phyloP scores from a whole-genome alignment of 1,139 yeast species.

The Hansenula sp. region DNA sequence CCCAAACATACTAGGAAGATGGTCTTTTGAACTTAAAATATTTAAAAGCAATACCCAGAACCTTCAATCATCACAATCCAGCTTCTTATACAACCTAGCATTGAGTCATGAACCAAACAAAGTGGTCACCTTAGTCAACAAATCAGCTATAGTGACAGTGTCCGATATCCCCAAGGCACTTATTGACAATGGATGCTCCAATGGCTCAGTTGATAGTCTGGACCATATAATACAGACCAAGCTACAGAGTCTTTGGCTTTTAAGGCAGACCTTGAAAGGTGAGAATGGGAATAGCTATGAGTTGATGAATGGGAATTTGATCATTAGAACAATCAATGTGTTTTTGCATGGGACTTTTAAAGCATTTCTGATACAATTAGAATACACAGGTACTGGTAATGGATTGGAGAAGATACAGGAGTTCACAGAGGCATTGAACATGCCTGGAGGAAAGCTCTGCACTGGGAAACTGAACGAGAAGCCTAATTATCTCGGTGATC shows the following conservation, averaged over 20 bases:
- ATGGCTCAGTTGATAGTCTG: slow-evolving; percentile 43
- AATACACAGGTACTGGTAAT: slow-evolving; percentile 19
- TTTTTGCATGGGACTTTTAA: slow-evolving; percentile 71
- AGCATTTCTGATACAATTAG: slow-evolving; percentile 62
- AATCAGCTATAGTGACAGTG: slow-evolving; percentile 13
- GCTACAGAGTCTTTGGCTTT: slow-evolving; percentile 67
- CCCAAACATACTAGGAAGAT: slow-evolving; percentile 43
- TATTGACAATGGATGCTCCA: slow-evolving; percentile 30
- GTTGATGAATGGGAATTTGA: slow-evolving; percentile 29
- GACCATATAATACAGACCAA: slow-evolving; percentile 48
- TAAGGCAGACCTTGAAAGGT: slow-evolving; percentile 69
- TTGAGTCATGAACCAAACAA: slow-evolving; percentile 41
- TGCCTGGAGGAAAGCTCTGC: slow-evolving; percentile 33
- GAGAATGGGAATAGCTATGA: slow-evolving; percentile 68
- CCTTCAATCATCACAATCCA: slow-evolving; percentile 18
- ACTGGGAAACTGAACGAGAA: slow-evolving; percentile 29
- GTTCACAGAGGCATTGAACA: slow-evolving; percentile 5
- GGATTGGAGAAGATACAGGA: slow-evolving; percentile 17
- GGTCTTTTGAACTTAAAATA: slow-evolving; percentile 47
- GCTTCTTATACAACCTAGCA: slow-evolving; percentile 36
- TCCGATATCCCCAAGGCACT: slow-evolving; percentile 8
- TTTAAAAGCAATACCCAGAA: slow-evolving; percentile 42
- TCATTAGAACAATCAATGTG: slow-evolving; percentile 60
- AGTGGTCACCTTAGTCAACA: slow-evolving; percentile 34
- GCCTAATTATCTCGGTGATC: slow-evolving; percentile 29